Conservation (phyloP, 1,284 basidiomycete genomes). For the Tausonia pullulans region DNA sequence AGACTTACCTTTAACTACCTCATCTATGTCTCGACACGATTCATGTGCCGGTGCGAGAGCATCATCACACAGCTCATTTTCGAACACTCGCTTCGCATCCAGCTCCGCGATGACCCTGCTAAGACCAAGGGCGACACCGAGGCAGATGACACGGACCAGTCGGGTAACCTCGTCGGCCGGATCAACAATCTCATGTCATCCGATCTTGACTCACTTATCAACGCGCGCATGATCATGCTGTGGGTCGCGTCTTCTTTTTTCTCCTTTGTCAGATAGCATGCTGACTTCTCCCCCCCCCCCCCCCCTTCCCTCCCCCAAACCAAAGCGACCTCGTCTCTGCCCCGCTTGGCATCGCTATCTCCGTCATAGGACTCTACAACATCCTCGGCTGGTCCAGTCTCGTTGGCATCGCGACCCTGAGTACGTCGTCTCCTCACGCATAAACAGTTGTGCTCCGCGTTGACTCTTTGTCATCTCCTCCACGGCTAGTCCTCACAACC, state of each 20-base stretch:
- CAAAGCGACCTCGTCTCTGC: constrained; percentile 1
- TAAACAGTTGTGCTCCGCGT: no score
- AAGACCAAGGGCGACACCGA: constrained; percentile 6
- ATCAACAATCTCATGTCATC: constrained; percentile 40
- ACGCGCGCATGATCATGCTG: constrained; percentile 5
- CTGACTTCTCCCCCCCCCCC: background rate
- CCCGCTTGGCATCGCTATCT: constrained; percentile 7
- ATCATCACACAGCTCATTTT: constrained; percentile 52
- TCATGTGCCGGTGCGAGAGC: constrained; percentile 41
- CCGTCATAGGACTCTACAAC: constrained; percentile 8
- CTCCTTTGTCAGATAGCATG: background rate
- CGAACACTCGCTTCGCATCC: constrained; percentile 37
- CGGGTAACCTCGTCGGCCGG: constrained; percentile 37
- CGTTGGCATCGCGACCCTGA: constrained; percentile 10
- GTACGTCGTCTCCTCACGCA: background rate
- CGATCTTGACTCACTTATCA: constrained; percentile 16
- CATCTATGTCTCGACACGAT: constrained; percentile 14
- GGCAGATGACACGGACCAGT: constrained; percentile 16
- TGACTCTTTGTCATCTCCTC: background rate
- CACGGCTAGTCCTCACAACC: constrained; percentile 4
- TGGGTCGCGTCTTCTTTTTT: background rate
- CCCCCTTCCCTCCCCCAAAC: background rate
- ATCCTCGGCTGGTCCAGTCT: constrained; percentile 13
- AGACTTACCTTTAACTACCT: constrained; percentile 2
- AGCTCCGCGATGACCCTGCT: constrained; percentile 13